Evolutionary conservation across 768 basidiomycete genomes (phyloP).

Genomic region (Trametes meyenii): DNA sequence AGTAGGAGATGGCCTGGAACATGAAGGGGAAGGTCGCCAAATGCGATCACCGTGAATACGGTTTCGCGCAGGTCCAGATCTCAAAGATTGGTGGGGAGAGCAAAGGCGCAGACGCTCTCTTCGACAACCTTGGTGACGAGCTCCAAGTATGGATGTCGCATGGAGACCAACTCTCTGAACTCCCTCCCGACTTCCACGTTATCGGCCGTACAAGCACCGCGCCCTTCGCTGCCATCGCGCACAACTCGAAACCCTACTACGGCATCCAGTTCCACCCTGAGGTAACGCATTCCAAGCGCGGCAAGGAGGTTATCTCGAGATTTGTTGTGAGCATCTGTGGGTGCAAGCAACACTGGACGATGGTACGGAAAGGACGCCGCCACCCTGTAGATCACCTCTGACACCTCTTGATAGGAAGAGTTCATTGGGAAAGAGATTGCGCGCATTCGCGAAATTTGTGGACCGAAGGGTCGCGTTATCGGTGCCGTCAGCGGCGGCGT

Average conservation of each 20-base stretch:
- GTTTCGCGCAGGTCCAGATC: conserved; percentile 82
- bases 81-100: conserved; percentile 56
- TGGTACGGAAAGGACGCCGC: conserved; percentile 53
- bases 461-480: conserved; percentile 92
- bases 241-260: conserved; percentile 85
- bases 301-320: conserved; percentile 84
- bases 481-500: conserved; percentile 98
- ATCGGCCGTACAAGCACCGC: conserved; percentile 87
- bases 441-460: conserved; percentile 93
- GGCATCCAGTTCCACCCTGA: conserved; percentile 99
- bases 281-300: conserved; percentile 91
- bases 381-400: neutral
- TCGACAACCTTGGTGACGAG: conserved; percentile 84
- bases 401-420: conserved; percentile 64
- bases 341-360: conserved; percentile 87
- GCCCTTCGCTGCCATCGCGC: conserved; percentile 92
- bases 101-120: conserved; percentile 68
- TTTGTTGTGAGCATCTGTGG: conserved; percentile 87
- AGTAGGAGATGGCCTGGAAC: conserved; percentile 91
- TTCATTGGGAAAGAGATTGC: conserved; percentile 97
- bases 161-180: conserved; percentile 86
- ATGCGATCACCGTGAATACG: conserved; percentile 94
- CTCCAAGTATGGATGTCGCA: conserved; percentile 99
- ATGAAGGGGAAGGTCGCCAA: conserved; percentile 82
- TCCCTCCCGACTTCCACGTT: conserved; percentile 82